Evolutionary conservation across 306 rosid genomes (phyloP), one percentile per base, ranked within the genome.

Genomic region (Benincasa hispida): DNA sequence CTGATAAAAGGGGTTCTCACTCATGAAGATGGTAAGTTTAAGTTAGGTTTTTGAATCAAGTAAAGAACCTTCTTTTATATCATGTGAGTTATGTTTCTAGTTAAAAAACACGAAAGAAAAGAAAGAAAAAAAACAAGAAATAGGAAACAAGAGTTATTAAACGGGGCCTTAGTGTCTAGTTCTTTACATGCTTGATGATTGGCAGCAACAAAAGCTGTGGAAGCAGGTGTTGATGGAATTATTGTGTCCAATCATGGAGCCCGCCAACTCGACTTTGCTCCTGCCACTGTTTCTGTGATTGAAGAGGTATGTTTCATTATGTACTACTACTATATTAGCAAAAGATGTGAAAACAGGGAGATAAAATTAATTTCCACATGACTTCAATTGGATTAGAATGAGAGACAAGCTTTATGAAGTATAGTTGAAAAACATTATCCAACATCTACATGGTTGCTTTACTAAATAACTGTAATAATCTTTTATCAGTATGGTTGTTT

Each of bases 181-280:
- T 63, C 12, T 15, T 61, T 28, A 32, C 69, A 13, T 68, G 51
- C 0, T 41, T 68, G 34, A 14, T 70, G 42, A 66, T 28, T 67
- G 78, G 61, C 83, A 78, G 86, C 86, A 69, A 77, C 72, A 47
- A 77, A 28, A 76, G 88, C 84, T 12, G 82, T 85, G 60, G 83
- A 79, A 72, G 79, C 24, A 24, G 85, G 85, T 48, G 79, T 73
- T 77, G 77, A 76, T 15, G 85, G 83, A 67, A 79, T 82, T 62
- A 67, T 82, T 4, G 86, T 85, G 62, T 82, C 88, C 45, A 85
- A 85, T 45, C 88, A 77, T 24, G 88, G 88, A 68, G 88, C 74
- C 14, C 86, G 86, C 27, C 88, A 85, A 24, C 55, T 78, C 8
- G 82, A 85, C 76, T 62, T 60, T 30, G 19, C 81, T 77, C 84